phyloP scores from a whole-genome alignment of 768 basidiomycete species.

The Panellus pusillus region DNA sequence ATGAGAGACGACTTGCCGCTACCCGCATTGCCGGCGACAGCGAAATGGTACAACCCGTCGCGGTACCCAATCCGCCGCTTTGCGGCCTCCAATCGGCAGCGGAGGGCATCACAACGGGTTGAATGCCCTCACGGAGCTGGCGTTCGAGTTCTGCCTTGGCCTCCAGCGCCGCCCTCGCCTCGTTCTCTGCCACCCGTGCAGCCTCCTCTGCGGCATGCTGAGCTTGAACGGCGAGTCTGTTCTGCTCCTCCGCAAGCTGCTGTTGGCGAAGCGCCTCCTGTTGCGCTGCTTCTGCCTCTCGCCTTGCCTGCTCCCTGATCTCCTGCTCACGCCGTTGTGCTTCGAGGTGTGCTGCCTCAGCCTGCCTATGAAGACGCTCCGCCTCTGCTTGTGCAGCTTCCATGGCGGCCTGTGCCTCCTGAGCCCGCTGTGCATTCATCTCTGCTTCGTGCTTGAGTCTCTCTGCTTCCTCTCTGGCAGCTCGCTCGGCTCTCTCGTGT shows the following conservation, averaged over 20 bases:
- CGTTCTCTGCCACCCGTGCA: neutral
- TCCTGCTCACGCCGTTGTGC: neutral
- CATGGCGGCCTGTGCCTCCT: neutral
- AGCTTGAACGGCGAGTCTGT: neutral
- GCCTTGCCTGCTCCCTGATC: neutral
- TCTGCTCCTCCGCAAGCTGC: constrained; percentile 25
- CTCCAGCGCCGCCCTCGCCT: neutral
- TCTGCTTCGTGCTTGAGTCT: neutral
- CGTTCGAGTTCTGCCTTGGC: neutral
- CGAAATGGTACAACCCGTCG: constrained; percentile 33
- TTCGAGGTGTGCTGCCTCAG: neutral
- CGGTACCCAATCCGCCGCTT: constrained; percentile 11
- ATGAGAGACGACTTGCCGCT: constrained; percentile 38
- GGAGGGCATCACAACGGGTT: constrained; percentile 31
- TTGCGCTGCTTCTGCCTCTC: constrained; percentile 11
- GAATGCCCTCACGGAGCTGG: constrained; percentile 8
- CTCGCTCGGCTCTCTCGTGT: neutral
- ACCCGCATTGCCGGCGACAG: constrained; percentile 32
- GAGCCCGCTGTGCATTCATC: neutral
- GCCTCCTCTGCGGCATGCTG: neutral
- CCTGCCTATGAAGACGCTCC: neutral
- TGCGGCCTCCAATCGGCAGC: constrained; percentile 5
- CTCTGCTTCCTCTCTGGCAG: neutral
- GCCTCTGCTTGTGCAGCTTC: neutral
- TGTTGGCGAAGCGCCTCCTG: constrained; percentile 30